These are phyloP conservation scores for Yamadazyma insecticola DNA, from an alignment of 805 yeast genomes.

Conservation along the genomic window DNA sequence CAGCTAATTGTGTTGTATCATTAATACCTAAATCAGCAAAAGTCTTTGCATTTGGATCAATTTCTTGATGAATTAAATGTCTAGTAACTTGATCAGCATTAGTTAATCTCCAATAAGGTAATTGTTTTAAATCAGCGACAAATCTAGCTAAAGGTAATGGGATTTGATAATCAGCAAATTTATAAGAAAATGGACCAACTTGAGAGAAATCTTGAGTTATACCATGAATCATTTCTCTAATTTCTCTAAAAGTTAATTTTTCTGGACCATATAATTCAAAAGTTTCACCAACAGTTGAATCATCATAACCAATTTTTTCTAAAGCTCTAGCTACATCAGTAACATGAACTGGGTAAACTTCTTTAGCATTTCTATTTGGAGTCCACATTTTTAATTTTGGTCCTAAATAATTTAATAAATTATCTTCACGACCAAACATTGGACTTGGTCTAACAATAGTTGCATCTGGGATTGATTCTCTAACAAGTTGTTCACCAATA, in stretches of 20 bases:
- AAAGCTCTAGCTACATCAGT: constrained; percentile 74
- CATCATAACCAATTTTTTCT: constrained; percentile 76
- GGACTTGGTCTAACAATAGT: constrained; percentile 86
- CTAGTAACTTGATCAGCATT: constrained; percentile 75
- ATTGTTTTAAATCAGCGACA: constrained; percentile 40
- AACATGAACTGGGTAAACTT: constrained; percentile 68
- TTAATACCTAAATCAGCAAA: constrained; percentile 70
- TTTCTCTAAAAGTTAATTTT: constrained; percentile 53
- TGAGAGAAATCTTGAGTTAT: constrained; percentile 48
- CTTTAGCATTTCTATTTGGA: constrained; percentile 60
- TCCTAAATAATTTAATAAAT: constrained; percentile 58
- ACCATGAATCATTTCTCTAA: constrained; percentile 67
- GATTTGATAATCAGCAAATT: constrained; percentile 36
- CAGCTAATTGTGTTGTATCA: constrained; percentile 35
- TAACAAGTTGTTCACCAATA: constrained; percentile 66
- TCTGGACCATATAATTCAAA: constrained; percentile 76
- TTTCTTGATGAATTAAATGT: constrained; percentile 60
- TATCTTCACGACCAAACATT: constrained; percentile 71
- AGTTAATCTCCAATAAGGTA: constrained; percentile 42
- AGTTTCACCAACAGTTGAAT: constrained; percentile 70
- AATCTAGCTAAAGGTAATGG: constrained; percentile 45
- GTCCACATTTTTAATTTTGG: constrained; percentile 57
- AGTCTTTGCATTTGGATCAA: constrained; percentile 57
- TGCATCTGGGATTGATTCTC: constrained; percentile 63
- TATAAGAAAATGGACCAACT: constrained; percentile 41